Base-by-base conservation (phyloP, 129 eudicot genomes). In the Silybum marianum region DNA sequence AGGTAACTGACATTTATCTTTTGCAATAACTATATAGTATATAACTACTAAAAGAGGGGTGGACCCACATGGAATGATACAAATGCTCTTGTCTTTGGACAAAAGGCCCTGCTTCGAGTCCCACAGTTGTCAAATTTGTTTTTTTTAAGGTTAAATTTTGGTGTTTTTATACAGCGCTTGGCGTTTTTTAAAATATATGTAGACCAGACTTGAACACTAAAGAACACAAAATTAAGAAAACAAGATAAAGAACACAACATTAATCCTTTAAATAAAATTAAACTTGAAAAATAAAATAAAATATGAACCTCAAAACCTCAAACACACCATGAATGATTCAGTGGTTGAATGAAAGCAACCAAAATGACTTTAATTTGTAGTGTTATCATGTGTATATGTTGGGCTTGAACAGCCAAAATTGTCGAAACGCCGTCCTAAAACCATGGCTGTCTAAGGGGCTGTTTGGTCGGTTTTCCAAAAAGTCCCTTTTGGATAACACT, bases 1-100 rank as follows among this genome's bases (percentile, higher is more conserved):
- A 83, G 99, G 99, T 96, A 69, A 69, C 67, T 60, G 5, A 30
- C n/a, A 46, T 78, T 22, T 65, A 30, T 46, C 75, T 66, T 67
- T 34, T 32, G 36, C 6, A 39, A 39, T 67, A 40, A 66, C 4
- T 40, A 38, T 14, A 74, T 18, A 10, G 7, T 40, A 38, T 14
- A 74, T 18, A 10, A 19, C 68, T 28, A 28, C 3, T 2, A 28
- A 28, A 28, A 2, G 30, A 28, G 30, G 30, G 30, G 30, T 28
- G 30, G 30, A 28, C 30, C 30, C 30, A 28, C 30, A 28, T 28
- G 30, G 30, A 28, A 28, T 28, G 30, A 28, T 28, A 3, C 30
- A 28, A 28, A 28, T 28, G n/a, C n/a, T n/a, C n/a, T 28, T 28
- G 30, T 28, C 3, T 28, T 28, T 28, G 30, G 30, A 28, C 1